These are phyloP conservation scores for Yamadazyma conglobata DNA, from an alignment of 1,139 yeast species.

Conservation along the genomic window DNA sequence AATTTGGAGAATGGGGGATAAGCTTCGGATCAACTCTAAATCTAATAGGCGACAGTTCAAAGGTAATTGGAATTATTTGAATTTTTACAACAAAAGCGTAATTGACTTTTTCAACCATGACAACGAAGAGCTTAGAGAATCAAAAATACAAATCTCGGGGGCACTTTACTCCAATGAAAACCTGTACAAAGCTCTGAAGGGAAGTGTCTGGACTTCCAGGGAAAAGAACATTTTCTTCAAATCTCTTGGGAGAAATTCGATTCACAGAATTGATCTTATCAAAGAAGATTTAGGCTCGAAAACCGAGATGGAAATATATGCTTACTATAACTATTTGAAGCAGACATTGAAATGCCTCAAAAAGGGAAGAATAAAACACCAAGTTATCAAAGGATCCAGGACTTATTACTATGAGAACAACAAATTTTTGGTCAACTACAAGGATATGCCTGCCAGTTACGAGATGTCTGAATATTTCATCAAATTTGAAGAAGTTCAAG, in stretches of 20 bases:
- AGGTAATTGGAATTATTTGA: constrained; percentile 22
- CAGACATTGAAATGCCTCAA: constrained; percentile 22
- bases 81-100: constrained; percentile 22
- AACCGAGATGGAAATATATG: constrained; percentile 41
- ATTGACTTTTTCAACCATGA: constrained; percentile 14
- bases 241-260: constrained; percentile 44
- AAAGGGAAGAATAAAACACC: constrained; percentile 4
- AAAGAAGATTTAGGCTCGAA: constrained; percentile 37
- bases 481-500: constrained; percentile 46
- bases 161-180: constrained; percentile 3
- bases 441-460: constrained; percentile 49
- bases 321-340: constrained; percentile 41
- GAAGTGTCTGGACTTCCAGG: constrained; percentile 20
- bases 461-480: constrained; percentile 52
- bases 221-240: constrained; percentile 23
- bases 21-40: no score
- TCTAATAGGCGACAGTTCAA: constrained; percentile 11
- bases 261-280: constrained; percentile 44
- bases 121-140: constrained; percentile 4
- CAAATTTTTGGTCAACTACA: constrained; percentile 25
- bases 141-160: constrained; percentile 4
- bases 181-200: constrained; percentile 11
- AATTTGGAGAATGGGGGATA: no score
- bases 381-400: constrained; percentile 3
- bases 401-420: constrained; percentile 9